Conservation (phyloP, 1,139 yeast genomes). For the Tardiomyces depauwii region DNA sequence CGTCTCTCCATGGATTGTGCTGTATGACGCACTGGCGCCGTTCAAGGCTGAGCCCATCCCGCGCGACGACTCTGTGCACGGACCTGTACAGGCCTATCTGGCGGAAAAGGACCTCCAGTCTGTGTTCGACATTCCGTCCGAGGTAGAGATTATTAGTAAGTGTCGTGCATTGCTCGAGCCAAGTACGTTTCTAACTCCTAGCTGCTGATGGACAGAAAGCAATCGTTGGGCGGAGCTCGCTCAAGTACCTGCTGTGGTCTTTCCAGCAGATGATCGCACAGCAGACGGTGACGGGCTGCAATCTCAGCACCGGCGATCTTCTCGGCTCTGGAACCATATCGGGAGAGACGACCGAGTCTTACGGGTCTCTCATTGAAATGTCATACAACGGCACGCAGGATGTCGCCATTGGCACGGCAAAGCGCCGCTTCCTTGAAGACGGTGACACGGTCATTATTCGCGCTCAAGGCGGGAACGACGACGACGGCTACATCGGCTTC, state of each 20-base stretch:
- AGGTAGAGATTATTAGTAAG: conserved; percentile 7
- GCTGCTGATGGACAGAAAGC: neutral
- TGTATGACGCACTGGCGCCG: conserved; percentile 16
- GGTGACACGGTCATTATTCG: conserved; percentile 15
- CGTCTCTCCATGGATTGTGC: conserved; percentile 18
- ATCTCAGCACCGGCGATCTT: conserved; percentile 17
- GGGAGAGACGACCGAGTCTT: conserved; percentile 5
- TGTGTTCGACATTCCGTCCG: conserved; percentile 11
- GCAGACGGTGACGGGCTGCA: conserved; percentile 19
- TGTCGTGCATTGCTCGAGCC: too few relatives aligned
- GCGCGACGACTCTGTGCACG: conserved; percentile 7
- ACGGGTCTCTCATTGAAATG: conserved; percentile 16
- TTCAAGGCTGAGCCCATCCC: conserved; percentile 6
- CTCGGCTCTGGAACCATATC: conserved; percentile 21
- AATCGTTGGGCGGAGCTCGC: neutral
- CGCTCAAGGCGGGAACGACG: conserved; percentile 4
- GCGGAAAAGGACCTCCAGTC: conserved; percentile 9
- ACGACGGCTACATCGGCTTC: conserved; percentile 12
- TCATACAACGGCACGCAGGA: conserved; percentile 12
- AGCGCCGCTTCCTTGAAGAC: conserved; percentile 13
- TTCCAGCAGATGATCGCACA: conserved; percentile 21
- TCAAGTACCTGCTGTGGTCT: conserved; percentile 13
- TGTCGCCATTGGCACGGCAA: conserved; percentile 7
- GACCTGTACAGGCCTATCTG: conserved; percentile 11
- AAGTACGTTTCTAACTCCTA: neutral